Evolutionary conservation across 306 rosid species (phyloP), one percentile per base, ranked within the genome.

Genomic region (Lablab purpureus): DNA sequence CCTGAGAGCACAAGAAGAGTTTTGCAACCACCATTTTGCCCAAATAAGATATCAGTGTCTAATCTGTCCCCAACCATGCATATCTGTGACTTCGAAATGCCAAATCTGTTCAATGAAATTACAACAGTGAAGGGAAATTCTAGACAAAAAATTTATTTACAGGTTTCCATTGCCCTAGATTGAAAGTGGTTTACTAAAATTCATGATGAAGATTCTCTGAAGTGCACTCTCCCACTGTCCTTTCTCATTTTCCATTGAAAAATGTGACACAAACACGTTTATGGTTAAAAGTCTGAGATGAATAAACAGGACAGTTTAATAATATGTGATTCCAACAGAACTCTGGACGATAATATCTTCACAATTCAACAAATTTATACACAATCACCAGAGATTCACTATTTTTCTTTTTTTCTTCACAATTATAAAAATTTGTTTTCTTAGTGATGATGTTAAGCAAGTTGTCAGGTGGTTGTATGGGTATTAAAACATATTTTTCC

Each of bases 51-150:
- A 78, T 93, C 98, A 2, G 99, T 95, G 82, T 95, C 98, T 81
- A 95, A 85, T 84, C 98, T 93, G 92, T 95, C 98, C 71, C 97
- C 97, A 78, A 93, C 99, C 98, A 95, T 93, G 74, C 99, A 95
- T 79, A 95, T 95, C 68, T 95, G 94, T 67, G 98, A 90, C 88
- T 95, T 95, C 34, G 76, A 80, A 82, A 93, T 93, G 82, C 97
- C 97, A 85, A 95, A 95, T 79, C 97, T 91, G 90, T 86, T 75
- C 52, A 37, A 60, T 28, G 40, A 78, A 56, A 79, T 75, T 52
- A 74, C 43, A 58, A 58, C 80, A 30, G 15, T 41, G 41, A 69
- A 60, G 64, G 8, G 62, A 62, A 72, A 51, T 72, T 74, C 76
- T 74, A 15, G 19, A 43, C n/a, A 47, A 28, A 83, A 47, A 18